Base-by-base conservation (phyloP, 306 rosid genomes). In the Fragaria ananassa region DNA sequence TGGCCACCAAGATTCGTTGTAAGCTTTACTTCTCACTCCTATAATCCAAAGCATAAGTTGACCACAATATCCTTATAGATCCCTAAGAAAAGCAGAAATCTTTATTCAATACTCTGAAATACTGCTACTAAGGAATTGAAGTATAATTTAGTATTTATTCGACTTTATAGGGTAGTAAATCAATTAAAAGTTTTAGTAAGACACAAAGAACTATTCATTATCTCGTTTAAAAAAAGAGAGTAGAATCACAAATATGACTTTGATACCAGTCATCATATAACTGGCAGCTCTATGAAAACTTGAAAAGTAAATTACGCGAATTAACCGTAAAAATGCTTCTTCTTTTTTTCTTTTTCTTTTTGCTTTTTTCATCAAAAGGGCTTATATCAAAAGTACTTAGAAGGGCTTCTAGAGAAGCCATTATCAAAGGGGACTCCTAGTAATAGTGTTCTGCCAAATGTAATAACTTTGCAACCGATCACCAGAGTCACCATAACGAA, bases 41-140 rank as follows among this genome's bases (percentile, higher is more conserved):
- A 37, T 13, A 58, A 42, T 80, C 74, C 57, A 77, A 19, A 29
- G 44, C 69, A 56, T 60, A 73, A 78, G 85, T 86, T 81, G 85
- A 85, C 78, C 78, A 46, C 50, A 15, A 31, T 42, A 23, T 70
- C 61, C 17, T 56, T 71, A 18, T 35, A 18, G 21, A 29, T 61
- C 21, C 10, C 67, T 29, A 12, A 29, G n/a, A 61, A 61, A 29
- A 14, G 42, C 18, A 29, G 4, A 31, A 61, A 15, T 15, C n/a
- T 61, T 61, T 61, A 29, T 61, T 29, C 67, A 29, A 6, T 14
- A 61, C n/a, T 61, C 66, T 61, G 14, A 29, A 14, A 61, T 5
- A n/a, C 13, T 54, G 10, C 18, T n/a, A 15, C 15, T 14, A 3
- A 12, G 5, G 3, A 12, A 46, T 1, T 46, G 6, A 46, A 12